phyloP scores from a whole-genome alignment of 1,284 basidiomycete genomes.

The Moesziomyces sp. region DNA sequence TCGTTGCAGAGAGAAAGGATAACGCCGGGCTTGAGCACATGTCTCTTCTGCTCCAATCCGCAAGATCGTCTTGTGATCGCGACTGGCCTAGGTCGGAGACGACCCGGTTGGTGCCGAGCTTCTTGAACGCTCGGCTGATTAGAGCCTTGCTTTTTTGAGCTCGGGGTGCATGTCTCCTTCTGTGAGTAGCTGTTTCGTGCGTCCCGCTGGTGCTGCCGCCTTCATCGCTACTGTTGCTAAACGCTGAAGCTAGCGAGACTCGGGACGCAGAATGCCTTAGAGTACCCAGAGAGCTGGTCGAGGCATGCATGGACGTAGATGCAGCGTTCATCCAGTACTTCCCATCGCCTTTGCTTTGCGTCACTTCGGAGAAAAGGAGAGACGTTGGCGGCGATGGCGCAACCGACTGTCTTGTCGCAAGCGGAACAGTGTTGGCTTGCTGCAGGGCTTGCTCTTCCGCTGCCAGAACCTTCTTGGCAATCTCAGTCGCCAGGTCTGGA shows the following conservation, averaged over 20 bases:
- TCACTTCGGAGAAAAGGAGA: background rate
- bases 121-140: slow-evolving; percentile 6
- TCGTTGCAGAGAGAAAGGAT: background rate
- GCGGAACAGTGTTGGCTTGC: no score
- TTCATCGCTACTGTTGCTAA: background rate
- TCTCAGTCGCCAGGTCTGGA: slow-evolving; percentile 1
- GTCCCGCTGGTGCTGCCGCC: background rate
- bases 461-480: background rate
- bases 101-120: slow-evolving; percentile 1
- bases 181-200: background rate
- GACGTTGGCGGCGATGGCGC: no score
- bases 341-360: background rate
- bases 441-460: background rate
- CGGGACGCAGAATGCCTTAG: background rate
- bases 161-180: background rate
- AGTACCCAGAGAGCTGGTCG: background rate
- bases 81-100: background rate
- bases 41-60: background rate
- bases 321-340: background rate
- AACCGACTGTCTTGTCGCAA: no score
- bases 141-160: background rate
- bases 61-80: background rate
- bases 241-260: background rate
- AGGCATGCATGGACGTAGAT: background rate
- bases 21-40: background rate